Conservation (phyloP, 257 asterid genomes). For the Fraxinus quadrangulata region DNA sequence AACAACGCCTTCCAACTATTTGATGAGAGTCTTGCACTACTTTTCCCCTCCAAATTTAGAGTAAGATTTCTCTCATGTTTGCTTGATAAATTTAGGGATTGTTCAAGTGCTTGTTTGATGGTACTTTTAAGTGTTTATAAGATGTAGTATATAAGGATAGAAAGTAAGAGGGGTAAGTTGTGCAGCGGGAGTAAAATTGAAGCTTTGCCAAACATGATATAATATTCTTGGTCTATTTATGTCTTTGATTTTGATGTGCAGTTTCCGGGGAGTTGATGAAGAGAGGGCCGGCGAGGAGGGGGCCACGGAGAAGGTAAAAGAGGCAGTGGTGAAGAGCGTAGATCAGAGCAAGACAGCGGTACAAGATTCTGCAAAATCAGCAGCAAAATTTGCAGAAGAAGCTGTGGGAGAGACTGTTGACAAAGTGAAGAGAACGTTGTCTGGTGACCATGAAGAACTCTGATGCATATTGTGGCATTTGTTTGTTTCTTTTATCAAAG, state of each 20-base stretch:
- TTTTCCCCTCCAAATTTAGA: conserved; percentile 36
- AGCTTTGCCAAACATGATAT: no score
- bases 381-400: conserved; percentile 30
- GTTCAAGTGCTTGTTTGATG: no score
- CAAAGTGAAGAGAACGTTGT: conserved; percentile 26
- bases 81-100: no score
- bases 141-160: no score
- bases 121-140: no score
- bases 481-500: neutral
- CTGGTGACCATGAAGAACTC: conserved; percentile 23
- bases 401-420: conserved; percentile 17
- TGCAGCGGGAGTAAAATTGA: no score
- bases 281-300: conserved; percentile 4
- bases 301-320: conserved; percentile 37
- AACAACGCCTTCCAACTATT: conserved; percentile 25
- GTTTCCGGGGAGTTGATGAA: conserved; percentile 28
- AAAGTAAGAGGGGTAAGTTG: no score
- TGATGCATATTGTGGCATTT: conserved; percentile 2
- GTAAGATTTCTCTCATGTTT: conserved; percentile 13
- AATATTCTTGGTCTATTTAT: no score
- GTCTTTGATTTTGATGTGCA: neutral
- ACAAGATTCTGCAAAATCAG: conserved; percentile 40
- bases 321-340: conserved; percentile 44
- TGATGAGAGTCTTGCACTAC: conserved; percentile 19
- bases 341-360: conserved; percentile 35